Conservation (phyloP, 495 filamentous ascomycete species). For the Pseudomonodictys pantanalensis region DNA sequence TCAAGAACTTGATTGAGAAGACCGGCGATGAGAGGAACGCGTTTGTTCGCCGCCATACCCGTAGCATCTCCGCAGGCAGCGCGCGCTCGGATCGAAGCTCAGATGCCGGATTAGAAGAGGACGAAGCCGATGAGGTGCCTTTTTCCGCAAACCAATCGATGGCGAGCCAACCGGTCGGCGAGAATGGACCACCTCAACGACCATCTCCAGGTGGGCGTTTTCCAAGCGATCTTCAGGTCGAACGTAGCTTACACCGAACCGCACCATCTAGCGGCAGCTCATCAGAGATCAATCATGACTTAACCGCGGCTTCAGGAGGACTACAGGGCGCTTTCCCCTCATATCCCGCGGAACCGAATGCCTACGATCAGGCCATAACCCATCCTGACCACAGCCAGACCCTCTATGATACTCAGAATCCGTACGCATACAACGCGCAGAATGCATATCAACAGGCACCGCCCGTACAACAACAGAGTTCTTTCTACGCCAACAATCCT, state of each 20-base stretch:
- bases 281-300: slow-evolving; percentile 56
- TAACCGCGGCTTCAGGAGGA: slow-evolving; percentile 55
- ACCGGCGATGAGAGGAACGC: slow-evolving; percentile 85
- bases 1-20: slow-evolving; percentile 79
- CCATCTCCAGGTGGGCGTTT: slow-evolving; percentile 85
- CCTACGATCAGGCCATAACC: slow-evolving; percentile 13
- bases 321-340: slow-evolving; percentile 17
- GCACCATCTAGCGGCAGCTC: slow-evolving; percentile 69
- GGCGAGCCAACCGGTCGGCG: slow-evolving; percentile 25
- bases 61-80: slow-evolving; percentile 69
- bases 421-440: slow-evolving; percentile 4
- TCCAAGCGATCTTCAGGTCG: slow-evolving; percentile 79
- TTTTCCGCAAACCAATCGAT: slow-evolving; percentile 44
- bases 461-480: not conserved
- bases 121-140: slow-evolving; percentile 68
- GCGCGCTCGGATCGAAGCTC: slow-evolving; percentile 63
- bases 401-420: slow-evolving; percentile 3
- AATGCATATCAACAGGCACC: slow-evolving; percentile 9
- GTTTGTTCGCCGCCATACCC: slow-evolving; percentile 74
- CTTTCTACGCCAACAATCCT: slow-evolving; percentile 12
- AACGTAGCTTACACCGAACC: slow-evolving; percentile 73
- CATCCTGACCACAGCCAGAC: slow-evolving; percentile 6
- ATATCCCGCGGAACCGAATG: not conserved
- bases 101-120: slow-evolving; percentile 79
- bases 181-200: slow-evolving; percentile 48